Evolutionary conservation across 352 stramenopile species (phyloP), one percentile per base, ranked within the genome.

Genomic region (Achlya hypogyna): DNA sequence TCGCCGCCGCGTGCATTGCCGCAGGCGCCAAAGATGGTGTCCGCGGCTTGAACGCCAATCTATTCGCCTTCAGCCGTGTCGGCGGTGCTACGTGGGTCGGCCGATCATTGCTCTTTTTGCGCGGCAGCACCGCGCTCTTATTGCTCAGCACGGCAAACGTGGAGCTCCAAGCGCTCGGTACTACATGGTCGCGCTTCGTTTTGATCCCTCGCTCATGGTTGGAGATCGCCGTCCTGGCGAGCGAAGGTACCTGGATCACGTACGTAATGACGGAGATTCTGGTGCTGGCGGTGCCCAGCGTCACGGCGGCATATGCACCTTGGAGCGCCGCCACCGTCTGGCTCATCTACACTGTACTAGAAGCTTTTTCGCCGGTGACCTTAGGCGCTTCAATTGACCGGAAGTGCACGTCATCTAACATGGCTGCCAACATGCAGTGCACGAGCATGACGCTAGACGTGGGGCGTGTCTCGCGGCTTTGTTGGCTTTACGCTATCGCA

Each of bases 211-310:
- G 25, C 25, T 49, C 20, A 14, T 6, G 25, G 59, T 5, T 5
- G 32, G 42, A 59, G 5, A 65, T n/a, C 18, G 18, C 14, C 22
- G 10, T 65, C 5, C 16, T 65, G 8, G 59, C 32, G 4, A 47
- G 47, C n/a, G 59, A 65, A 58, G n/a, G 35, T 20, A 65, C 42
- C 20, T 65, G 59, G 59, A 25, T 65, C 2, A 28, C 35, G 20
- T 65, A 54, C 47, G 42, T 58, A 1, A 31, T 65, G 6, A 65
- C n/a, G 1, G 59, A 65, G 3, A 9, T 56, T 58, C 20, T 54
- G 22, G n/a, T 65, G 23, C 28, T 54, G 2, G 14, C 59, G 29
- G 27, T 29, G 16, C 27, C 43, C 22, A 23, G 18, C 53, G n/a
- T 20, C 42, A 49, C 12, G 0, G 14, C 38, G 0, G 0, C 35